Evolutionary conservation across 331 rosid species (phyloP).

Genomic region (Pyracantha coccinea): DNA sequence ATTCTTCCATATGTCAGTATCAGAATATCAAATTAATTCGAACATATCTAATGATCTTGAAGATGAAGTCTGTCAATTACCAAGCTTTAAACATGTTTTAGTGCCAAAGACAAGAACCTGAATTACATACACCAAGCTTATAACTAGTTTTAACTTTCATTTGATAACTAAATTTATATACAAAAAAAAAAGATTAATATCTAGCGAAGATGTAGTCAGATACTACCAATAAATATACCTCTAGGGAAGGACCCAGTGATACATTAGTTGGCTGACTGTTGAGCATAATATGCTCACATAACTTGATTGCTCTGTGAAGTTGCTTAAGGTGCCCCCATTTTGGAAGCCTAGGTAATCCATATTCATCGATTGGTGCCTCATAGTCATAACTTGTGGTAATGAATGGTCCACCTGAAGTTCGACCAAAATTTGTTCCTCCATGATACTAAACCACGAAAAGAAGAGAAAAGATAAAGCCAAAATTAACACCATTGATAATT

Average conservation of each 20-base stretch:
- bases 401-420: conserved; percentile 95
- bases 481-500: background rate
- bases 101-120: background rate
- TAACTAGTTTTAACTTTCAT: background rate
- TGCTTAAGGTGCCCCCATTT: conserved; percentile 98
- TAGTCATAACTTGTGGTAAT: conserved; percentile 96
- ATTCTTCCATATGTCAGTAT: background rate
- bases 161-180: background rate
- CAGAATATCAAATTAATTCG: background rate
- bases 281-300: conserved; percentile 62
- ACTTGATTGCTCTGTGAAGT: conserved; percentile 80
- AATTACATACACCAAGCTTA: background rate
- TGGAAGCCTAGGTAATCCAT: conserved; percentile 86
- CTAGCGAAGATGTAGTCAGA: background rate
- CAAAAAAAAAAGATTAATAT: background rate
- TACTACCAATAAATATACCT: conserved; percentile 40
- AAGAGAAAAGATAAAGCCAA: background rate
- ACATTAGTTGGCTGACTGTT: conserved; percentile 41
- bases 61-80: background rate
- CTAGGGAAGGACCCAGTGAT: conserved; percentile 65
- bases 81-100: background rate
- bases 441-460: conserved; percentile 54
- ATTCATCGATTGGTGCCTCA: conserved; percentile 93
- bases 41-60: background rate
- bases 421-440: conserved; percentile 98